Base-by-base conservation (phyloP, 306 rosid species). In the Corylus heterophylla region DNA sequence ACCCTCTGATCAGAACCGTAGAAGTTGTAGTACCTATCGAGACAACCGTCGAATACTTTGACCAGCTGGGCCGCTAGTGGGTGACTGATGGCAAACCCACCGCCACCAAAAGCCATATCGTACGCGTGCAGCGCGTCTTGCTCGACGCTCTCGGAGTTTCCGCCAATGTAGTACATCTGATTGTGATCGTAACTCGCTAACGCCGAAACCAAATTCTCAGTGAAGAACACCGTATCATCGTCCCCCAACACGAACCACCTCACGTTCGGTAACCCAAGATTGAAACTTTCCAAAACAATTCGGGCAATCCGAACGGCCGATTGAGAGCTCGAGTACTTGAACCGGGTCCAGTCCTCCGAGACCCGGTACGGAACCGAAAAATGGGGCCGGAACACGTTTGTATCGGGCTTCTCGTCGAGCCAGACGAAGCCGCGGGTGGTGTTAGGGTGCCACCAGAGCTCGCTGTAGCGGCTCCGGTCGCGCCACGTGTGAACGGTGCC, bases 231-330 rank as follows among this genome's bases (percentile, higher is more conserved):
- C 1, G 98, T 91, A 76, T 96, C 98, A 49, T 96, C 99, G 74
- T 93, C 98, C 50, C 98, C 99, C 99, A 96, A 93, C 7, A 96
- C 99, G 77, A 96, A 91, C 99, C 99, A 96, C 87, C 97, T 80
- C 64, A 90, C 97, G 78, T 88, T 79, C 25, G 95, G 88, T 54
- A 86, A 71, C 45, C 94, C 89, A 79, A 93, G 89, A 20, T 45
- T 86, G 69, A 85, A 95, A 81, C 90, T 88, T 67, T 95, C 99
- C 63, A 72, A 74, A 56, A 95, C 93, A 31, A 95, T 89, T 54
- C 99, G 80, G 31, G 98, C 87, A 56, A 96, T 93, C 55, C 99
- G 87, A 49, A 93, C 98, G 35, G 94, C 99, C 10, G 97, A 82
- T 17, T 74, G 86, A 29, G 87, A 89, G 76, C 90, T 90, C 79